Evolutionary conservation across 805 yeast genomes (phyloP).

Genomic region (Starmerella sirachaensis): DNA sequence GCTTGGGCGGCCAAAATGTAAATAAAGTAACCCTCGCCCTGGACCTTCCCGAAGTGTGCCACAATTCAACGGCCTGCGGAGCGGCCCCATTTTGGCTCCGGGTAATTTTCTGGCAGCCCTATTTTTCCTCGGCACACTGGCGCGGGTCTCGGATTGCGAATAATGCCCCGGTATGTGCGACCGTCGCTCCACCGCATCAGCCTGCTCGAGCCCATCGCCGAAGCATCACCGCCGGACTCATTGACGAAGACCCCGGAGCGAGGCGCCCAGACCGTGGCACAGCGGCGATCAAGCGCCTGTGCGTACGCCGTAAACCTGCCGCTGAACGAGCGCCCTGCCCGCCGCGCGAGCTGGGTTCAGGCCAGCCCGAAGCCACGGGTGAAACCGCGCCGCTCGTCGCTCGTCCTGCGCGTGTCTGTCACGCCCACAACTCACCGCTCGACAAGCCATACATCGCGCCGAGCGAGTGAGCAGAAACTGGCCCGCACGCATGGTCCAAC

Average conservation of each 20-base stretch:
- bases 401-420: neutral
- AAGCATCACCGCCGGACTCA: conserved; percentile 1
- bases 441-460: too few relatives aligned
- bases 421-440: too few relatives aligned
- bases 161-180: conserved; percentile 7
- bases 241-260: conserved; percentile 4
- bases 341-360: conserved; percentile 2
- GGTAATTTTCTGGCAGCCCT: too few relatives aligned
- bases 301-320: conserved; percentile 12
- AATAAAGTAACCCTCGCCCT: too few relatives aligned
- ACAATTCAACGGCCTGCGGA: too few relatives aligned
- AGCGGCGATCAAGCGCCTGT: too few relatives aligned
- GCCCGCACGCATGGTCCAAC: neutral
- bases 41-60: too few relatives aligned
- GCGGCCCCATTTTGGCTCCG: too few relatives aligned
- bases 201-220: conserved; percentile 8
- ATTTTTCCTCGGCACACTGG: too few relatives aligned
- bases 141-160: too few relatives aligned
- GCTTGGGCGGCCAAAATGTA: too few relatives aligned
- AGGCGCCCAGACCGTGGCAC: conserved; percentile 5
- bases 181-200: conserved; percentile 6
- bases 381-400: neutral
- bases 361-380: neutral
- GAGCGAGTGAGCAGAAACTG: neutral
- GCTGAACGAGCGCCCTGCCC: conserved; percentile 8